Conservation (phyloP, 257 asterid genomes). For the Nemophila menziesii region DNA sequence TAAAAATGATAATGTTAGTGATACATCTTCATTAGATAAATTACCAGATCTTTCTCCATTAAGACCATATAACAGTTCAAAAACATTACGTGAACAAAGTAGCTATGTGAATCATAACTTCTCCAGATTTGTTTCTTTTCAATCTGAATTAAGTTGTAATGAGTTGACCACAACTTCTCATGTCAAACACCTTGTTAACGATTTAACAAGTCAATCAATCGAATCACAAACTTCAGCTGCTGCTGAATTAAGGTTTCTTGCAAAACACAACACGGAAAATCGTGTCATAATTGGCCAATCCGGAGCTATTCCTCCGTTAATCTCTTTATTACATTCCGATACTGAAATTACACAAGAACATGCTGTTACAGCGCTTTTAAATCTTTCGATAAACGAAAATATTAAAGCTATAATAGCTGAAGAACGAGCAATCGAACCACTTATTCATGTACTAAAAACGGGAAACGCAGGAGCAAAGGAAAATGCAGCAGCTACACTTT, state of each 20-base stretch:
- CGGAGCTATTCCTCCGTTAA: conserved; percentile 71
- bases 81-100: conserved; percentile 28
- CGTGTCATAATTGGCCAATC: conserved; percentile 61
- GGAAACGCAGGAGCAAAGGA: conserved; percentile 72
- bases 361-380: conserved; percentile 83
- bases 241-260: conserved; percentile 60
- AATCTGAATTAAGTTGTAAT: conserved; percentile 29
- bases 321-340: conserved; percentile 47
- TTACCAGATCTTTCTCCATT: conserved; percentile 22
- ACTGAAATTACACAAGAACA: conserved; percentile 59
- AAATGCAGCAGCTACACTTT: conserved; percentile 89
- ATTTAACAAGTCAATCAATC: conserved; percentile 36
- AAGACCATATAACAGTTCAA: conserved; percentile 34
- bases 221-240: conserved; percentile 67
- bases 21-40: conserved; percentile 16
- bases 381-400: conserved; percentile 59
- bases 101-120: conserved; percentile 29
- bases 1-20: conserved; percentile 30
- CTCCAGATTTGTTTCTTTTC: conserved; percentile 35
- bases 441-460: conserved; percentile 59
- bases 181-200: conserved; percentile 50
- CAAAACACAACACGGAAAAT: conserved; percentile 62
- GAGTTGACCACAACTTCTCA: conserved; percentile 47
- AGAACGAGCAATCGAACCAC: conserved; percentile 65
- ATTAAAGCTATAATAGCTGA: conserved; percentile 60